Base-by-base conservation (phyloP, 2,329 filamentous ascomycete genomes). In the Aspergillus ustus region DNA sequence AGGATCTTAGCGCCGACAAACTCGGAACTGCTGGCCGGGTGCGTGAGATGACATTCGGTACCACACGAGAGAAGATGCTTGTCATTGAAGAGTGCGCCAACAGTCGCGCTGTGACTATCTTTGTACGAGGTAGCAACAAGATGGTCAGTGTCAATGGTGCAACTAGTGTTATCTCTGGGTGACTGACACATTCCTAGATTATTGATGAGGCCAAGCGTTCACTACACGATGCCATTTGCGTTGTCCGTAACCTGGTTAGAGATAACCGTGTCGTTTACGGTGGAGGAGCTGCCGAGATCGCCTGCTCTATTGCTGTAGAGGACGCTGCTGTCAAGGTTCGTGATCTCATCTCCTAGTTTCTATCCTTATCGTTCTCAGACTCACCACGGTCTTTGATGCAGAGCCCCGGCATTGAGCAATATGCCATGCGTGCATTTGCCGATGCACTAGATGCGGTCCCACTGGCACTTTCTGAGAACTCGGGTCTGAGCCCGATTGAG, bases 31-130 rank as follows among this genome's bases (percentile, higher is more conserved):
- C 95, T 22, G 95, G 95, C 62, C 81, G 96, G 52, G 95, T 99
- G 62, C 87, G 93, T 67, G 93, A 99, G 80, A 93, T 99, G 90
- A 91, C 88, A 29, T 99, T 99, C 73, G 95, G 95, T 72, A 99
- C 95, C 1, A 99, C 95, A 48, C 87, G 95, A 74, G 95, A 99
- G 81, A 98, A 99, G 87, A 99, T 99, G 95, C 84, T 99, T 71
- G 92, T 99, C 60, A 99, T 99, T 71, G 96, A 99, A 82, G 95
- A 99, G 81, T 99, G 95, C 76, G 95, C 96, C 73, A 99, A 99
- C 83, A 97, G 92, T 61, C 86, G 95, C 72, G 95, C 95, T 49
- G 96, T 99, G 63, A 99, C 95, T 2, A 89, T 96, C 59, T 99
- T 99, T 78, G 91, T 99, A 63, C 87, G 95, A 73, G 95, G 95